A percentile compares a stretch with the other conserved stretches of the same genome.
These are phyloP conservation scores for Ehretia macrophylla DNA, from an alignment of 257 asterid species.

Conservation along the genomic window DNA sequence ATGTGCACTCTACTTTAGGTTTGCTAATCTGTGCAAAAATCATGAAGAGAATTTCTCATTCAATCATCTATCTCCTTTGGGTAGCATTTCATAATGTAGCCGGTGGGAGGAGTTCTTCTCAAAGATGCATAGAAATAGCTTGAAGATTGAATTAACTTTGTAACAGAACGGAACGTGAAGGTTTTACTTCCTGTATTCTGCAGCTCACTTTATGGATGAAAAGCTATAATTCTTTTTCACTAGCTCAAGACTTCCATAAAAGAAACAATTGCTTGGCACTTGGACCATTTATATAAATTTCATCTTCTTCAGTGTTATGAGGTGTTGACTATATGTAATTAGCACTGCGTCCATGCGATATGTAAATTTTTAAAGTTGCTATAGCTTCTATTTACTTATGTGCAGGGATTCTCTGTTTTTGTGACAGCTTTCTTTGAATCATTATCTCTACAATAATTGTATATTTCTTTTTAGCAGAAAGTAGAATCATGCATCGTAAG, in stretches of 20 bases:
- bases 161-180: not conserved
- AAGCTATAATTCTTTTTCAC: not conserved
- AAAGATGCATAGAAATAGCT: no score
- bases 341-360: not conserved
- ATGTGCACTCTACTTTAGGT: not conserved
- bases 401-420: not conserved
- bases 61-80: not conserved
- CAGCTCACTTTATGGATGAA: not conserved
- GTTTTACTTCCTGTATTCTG: not conserved
- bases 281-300: no score
- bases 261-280: not conserved
- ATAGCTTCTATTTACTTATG: not conserved
- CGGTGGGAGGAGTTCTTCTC: no score
- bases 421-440: not conserved
- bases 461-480: conserved; percentile 22
- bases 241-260: not conserved
- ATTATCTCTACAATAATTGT: not conserved
- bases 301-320: no score
- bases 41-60: not conserved
- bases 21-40: not conserved
- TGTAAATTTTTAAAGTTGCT: no score
- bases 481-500: conserved; percentile 76
- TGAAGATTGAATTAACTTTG: no score
- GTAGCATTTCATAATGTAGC: no score
- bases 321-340: no score